phyloP scores from a whole-genome alignment of 805 yeast genomes.

The Barnettozyma populi region DNA sequence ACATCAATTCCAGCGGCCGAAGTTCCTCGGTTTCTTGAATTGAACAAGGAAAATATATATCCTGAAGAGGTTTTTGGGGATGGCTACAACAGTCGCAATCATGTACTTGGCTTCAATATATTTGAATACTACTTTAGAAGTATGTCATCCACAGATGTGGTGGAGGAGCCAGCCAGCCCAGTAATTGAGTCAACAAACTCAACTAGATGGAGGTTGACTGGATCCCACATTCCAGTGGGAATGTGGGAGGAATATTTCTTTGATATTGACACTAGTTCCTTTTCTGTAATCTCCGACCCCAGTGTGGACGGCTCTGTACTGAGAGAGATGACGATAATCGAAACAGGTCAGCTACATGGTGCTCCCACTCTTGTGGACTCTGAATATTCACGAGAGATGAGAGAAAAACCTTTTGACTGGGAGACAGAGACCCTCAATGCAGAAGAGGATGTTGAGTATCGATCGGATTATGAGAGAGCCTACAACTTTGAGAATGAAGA shows the following conservation, averaged over 20 bases:
- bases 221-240: background rate
- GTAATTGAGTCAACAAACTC: background rate
- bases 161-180: background rate
- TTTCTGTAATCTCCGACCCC: background rate
- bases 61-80: background rate
- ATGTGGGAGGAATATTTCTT: background rate
- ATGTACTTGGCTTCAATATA: no score
- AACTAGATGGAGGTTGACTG: background rate
- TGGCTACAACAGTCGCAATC: background rate
- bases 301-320: background rate
- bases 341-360: no score
- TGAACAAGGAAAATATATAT: background rate
- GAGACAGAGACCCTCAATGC: no score
- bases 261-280: background rate
- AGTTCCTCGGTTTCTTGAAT: background rate
- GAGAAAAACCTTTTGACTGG: background rate
- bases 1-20: background rate
- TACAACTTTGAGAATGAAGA: no score
- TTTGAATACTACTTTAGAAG: background rate
- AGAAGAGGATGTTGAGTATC: no score
- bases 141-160: background rate
- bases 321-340: background rate
- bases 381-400: background rate
- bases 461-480: no score
- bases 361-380: background rate